Percentiles rank a stretch among this genome's conserved stretches.
Evolutionary conservation across 164 flowering plant genomes (phyloP).

Genomic region (Magnolia sinica): DNA sequence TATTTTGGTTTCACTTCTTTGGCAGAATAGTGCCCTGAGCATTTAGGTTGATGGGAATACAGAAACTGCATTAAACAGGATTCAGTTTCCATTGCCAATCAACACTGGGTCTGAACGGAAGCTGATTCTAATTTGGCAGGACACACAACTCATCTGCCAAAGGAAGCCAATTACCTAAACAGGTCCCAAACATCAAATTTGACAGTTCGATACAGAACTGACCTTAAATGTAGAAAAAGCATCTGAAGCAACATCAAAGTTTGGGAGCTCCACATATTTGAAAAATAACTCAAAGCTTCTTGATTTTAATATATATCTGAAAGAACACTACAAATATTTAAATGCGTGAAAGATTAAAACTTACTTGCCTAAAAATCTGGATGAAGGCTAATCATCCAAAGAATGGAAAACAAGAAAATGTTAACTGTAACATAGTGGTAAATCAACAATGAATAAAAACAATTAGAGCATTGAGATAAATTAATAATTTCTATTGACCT

Average conservation of each 20-base stretch:
- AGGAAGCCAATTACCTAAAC: constrained; percentile 13
- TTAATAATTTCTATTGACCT: neutral
- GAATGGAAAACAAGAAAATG: neutral
- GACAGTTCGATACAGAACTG: constrained; percentile 9
- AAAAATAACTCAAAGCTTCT: constrained; percentile 87
- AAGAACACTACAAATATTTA: constrained; percentile 38
- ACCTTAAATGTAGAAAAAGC: constrained; percentile 97
- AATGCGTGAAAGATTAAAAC: constrained; percentile 24
- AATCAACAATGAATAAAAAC: neutral
- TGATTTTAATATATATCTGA: constrained; percentile 93
- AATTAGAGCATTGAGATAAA: neutral
- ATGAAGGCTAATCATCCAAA: neutral
- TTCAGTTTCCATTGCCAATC: neutral
- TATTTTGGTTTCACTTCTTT: neutral
- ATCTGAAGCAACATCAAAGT: constrained; percentile 93
- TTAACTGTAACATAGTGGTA: neutral
- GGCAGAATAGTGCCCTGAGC: neutral
- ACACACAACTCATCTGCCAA: no score
- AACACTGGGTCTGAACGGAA: neutral
- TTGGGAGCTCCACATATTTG: constrained; percentile 91
- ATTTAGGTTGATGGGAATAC: neutral
- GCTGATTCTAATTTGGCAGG: neutral
- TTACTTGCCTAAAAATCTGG: constrained; percentile 1
- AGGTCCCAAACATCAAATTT: neutral
- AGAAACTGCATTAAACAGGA: neutral